Conservation (phyloP, 371 early-diverging fungal genomes). For the Syncephalastrum racemosum region DNA sequence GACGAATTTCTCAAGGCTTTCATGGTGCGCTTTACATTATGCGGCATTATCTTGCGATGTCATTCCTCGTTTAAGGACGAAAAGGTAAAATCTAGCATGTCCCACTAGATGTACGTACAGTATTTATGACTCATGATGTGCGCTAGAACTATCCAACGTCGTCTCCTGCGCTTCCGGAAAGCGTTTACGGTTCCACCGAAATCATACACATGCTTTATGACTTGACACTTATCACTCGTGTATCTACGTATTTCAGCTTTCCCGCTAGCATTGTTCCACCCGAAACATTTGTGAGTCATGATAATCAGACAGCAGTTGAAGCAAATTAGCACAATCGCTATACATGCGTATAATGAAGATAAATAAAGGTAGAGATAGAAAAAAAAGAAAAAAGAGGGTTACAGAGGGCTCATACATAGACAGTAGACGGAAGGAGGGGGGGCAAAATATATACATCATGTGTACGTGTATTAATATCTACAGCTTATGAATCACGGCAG, state of each 20-base stretch:
- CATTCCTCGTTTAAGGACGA: slow-evolving; percentile 63
- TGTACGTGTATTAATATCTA: not conserved
- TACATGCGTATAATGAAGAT: too few species aligned
- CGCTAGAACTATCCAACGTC: slow-evolving; percentile 25
- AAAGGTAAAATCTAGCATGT: slow-evolving; percentile 42
- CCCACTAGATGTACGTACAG: not conserved
- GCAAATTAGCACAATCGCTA: too few species aligned
- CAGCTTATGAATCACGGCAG: slow-evolving; percentile 23
- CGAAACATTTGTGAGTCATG: too few species aligned
- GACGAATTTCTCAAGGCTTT: slow-evolving; percentile 91
- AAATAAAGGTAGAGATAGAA: too few species aligned
- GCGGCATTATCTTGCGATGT: slow-evolving; percentile 64
- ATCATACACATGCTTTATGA: slow-evolving; percentile 41
- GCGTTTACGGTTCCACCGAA: slow-evolving; percentile 31
- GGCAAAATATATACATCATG: too few species aligned
- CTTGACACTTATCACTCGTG: slow-evolving; percentile 39
- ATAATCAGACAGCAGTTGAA: too few species aligned
- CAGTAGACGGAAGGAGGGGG: too few species aligned
- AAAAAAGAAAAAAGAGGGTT: too few species aligned
- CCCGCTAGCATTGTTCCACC: slow-evolving; percentile 11
- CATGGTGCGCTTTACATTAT: slow-evolving; percentile 81
- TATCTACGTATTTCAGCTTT: slow-evolving; percentile 45
- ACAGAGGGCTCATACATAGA: too few species aligned
- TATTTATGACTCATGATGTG: not conserved
- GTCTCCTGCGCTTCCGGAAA: slow-evolving; percentile 39